phyloP scores from a whole-genome alignment of 495 filamentous ascomycete species.

The Annulohypoxylon maeteangense region DNA sequence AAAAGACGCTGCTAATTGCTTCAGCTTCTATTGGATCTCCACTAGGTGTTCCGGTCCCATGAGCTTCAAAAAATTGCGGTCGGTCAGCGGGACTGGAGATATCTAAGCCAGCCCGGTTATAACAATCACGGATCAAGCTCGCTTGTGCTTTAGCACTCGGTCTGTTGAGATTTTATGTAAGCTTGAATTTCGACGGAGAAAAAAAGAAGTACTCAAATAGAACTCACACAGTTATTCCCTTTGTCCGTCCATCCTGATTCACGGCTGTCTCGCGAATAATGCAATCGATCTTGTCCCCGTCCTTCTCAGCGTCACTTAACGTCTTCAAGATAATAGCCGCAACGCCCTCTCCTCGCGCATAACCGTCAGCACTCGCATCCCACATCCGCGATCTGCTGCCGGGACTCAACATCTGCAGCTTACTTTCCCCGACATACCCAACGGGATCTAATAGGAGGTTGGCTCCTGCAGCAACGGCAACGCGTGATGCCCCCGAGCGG shows the following conservation, averaged over 20 bases:
- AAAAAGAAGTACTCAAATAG: neutral
- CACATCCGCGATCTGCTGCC: constrained; percentile 52
- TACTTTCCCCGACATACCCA: constrained; percentile 42
- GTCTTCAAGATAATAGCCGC: constrained; percentile 62
- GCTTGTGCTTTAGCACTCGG: constrained; percentile 65
- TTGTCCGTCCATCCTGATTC: constrained; percentile 61
- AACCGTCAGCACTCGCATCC: constrained; percentile 69
- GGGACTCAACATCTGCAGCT: constrained; percentile 43
- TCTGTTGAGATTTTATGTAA: neutral
- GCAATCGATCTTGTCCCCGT: constrained; percentile 60
- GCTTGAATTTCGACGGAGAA: neutral
- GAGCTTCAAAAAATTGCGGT: constrained; percentile 60
- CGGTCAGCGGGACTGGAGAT: constrained; percentile 49
- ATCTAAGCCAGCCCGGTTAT: constrained; percentile 59
- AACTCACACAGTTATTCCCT: constrained; percentile 54
- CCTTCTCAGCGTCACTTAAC: constrained; percentile 54
- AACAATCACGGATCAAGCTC: constrained; percentile 59
- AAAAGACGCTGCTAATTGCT: constrained; percentile 55
- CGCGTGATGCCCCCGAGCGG: constrained; percentile 47
- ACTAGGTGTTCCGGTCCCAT: constrained; percentile 65
- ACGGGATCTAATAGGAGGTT: constrained; percentile 52
- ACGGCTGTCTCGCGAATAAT: constrained; percentile 62
- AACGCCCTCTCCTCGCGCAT: constrained; percentile 70
- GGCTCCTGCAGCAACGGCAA: constrained; percentile 58
- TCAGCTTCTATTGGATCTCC: constrained; percentile 59